phyloP scores from a whole-genome alignment of 305 asterid genomes.

The Fraxinus sp. region DNA sequence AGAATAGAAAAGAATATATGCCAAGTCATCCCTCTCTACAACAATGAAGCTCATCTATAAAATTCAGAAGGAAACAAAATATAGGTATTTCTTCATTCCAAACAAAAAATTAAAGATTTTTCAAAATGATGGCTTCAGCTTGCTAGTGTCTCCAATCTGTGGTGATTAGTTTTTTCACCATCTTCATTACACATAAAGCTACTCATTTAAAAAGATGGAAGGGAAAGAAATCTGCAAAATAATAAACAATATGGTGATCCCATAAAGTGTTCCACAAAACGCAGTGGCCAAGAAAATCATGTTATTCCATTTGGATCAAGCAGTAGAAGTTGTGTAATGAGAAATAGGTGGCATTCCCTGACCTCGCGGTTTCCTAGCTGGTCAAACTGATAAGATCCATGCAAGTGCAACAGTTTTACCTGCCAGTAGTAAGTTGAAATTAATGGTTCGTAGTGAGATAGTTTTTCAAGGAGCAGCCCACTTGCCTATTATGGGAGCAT shows the following conservation, averaged over 20 bases:
- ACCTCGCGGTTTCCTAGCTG: constrained; percentile 96
- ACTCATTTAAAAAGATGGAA: not conserved
- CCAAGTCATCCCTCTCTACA: not conserved
- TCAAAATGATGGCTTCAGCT: not conserved
- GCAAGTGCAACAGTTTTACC: constrained; percentile 87
- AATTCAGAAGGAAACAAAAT: not conserved
- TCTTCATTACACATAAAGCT: not conserved
- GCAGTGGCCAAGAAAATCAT: not conserved
- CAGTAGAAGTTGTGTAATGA: not conserved
- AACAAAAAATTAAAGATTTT: not conserved
- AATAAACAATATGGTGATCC: not conserved
- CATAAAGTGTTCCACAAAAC: not conserved
- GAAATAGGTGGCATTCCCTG: constrained; percentile 12
- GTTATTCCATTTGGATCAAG: not conserved
- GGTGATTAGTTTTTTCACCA: not conserved
- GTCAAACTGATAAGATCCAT: constrained; percentile 80
- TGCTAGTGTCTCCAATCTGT: not conserved
- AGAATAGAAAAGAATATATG: not conserved
- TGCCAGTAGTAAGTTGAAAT: constrained; percentile 36
- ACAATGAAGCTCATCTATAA: not conserved
- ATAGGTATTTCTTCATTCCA: not conserved
- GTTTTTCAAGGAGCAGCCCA: constrained; percentile 23
- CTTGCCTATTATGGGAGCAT: not conserved
- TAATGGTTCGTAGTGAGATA: constrained; percentile 13
- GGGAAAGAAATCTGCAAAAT: not conserved